Conservation (phyloP, 495 filamentous ascomycete species). For the Pyrenula aspistea region DNA sequence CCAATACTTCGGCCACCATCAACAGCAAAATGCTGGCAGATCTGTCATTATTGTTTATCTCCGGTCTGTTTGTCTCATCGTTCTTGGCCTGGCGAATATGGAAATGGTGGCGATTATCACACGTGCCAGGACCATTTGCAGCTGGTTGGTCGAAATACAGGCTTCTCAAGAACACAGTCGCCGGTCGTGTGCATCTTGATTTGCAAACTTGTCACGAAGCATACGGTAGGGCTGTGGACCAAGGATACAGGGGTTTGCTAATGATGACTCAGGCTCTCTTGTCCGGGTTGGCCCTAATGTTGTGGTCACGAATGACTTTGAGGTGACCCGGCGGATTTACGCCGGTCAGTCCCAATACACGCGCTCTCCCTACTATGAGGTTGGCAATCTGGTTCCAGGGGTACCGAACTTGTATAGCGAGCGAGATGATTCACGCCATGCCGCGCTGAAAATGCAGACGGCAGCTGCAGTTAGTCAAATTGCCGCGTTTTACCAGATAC, state of each 20-base stretch:
- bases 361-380: not conserved
- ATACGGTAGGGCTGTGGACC: not conserved
- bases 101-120: not conserved
- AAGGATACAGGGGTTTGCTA: too few relatives aligned
- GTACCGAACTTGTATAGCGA: not conserved
- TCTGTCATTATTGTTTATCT: too few relatives aligned
- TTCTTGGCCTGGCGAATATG: not conserved
- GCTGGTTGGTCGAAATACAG: not conserved
- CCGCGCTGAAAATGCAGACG: not conserved
- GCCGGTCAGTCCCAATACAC: not conserved
- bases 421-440: not conserved
- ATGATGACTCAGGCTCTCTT: not conserved
- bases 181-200: not conserved
- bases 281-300: not conserved
- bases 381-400: not conserved
- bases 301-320: not conserved
- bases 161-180: not conserved
- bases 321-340: not conserved
- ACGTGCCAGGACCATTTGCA: not conserved
- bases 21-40: too few relatives aligned
- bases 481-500: too few relatives aligned
- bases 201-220: not conserved
- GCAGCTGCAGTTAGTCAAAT: not conserved
- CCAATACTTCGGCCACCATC: too few relatives aligned
- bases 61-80: not conserved